These are phyloP conservation scores for Rhododendron vialii DNA, from an alignment of 148 eudicot species.

Conservation along the genomic window DNA sequence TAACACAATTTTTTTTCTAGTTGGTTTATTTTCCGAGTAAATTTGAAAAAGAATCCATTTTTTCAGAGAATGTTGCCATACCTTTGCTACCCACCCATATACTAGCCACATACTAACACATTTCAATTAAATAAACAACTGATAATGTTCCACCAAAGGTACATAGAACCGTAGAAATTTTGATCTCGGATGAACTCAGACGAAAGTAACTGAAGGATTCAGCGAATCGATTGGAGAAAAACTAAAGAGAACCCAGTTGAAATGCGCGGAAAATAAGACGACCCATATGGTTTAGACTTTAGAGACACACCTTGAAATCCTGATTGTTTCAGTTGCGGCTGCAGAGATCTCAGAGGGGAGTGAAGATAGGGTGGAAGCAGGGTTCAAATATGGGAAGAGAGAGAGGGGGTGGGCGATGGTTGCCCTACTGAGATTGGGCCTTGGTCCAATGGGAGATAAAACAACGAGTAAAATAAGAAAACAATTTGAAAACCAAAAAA, in stretches of 20 bases:
- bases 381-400: slow-evolving; percentile 16
- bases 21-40: no score
- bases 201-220: not conserved
- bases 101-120: no score
- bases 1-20: not conserved
- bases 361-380: not conserved
- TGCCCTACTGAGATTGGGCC: no score
- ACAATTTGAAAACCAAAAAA: no score
- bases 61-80: not conserved
- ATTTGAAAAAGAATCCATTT: not conserved
- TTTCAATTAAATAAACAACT: not conserved
- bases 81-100: not conserved
- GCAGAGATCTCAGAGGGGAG: not conserved
- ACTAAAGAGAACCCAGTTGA: not conserved
- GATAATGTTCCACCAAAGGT: not conserved
- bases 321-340: not conserved
- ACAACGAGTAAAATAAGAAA: no score
- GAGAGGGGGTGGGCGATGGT: no score
- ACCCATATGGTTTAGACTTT: not conserved
- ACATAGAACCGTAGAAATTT: not conserved
- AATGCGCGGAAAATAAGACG: not conserved
- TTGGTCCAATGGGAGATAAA: no score
- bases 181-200: not conserved
- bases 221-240: not conserved
- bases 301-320: not conserved